Conservation (phyloP, 139 green algal species). For the Ostreobium quekettii region DNA sequence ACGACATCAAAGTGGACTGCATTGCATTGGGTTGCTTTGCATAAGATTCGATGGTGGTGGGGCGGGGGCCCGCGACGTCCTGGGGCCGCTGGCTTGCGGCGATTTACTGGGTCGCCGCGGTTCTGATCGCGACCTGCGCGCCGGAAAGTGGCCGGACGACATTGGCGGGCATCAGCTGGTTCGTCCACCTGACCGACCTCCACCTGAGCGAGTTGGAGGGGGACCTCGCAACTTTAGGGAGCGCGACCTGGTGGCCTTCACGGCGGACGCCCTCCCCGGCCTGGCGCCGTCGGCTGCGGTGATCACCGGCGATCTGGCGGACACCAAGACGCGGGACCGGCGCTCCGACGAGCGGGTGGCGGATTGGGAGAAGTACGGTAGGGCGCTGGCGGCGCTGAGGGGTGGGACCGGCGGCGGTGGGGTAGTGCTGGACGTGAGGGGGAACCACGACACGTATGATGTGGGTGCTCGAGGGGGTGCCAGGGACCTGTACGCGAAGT, state of each 20-base stretch:
- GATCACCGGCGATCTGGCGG: constrained; percentile 7
- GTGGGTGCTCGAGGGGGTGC: constrained; percentile 22
- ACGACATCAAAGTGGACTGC: no score
- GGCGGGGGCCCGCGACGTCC: no score
- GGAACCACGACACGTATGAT: constrained; percentile 66
- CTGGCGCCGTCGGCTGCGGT: background rate
- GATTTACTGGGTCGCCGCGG: no score
- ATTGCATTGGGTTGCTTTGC: no score
- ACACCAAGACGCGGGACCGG: background rate
- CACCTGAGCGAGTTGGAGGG: background rate
- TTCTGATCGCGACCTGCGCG: no score
- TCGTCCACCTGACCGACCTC: constrained; percentile 11
- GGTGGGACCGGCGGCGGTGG: background rate
- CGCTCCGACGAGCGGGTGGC: background rate
- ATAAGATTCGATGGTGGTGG: no score
- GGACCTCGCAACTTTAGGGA: background rate
- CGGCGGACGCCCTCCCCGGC: background rate
- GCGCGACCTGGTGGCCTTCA: constrained; percentile 4
- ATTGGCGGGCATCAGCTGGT: no score
- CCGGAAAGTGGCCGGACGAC: no score
- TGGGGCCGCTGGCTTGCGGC: no score
- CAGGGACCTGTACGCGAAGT: constrained; percentile 35
- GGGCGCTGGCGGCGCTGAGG: background rate
- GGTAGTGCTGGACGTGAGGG: constrained; percentile 44
- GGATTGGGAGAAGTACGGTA: constrained; percentile 11